Evolutionary conservation across 768 basidiomycete genomes (phyloP).

Genomic region (Tulasnella sp.): DNA sequence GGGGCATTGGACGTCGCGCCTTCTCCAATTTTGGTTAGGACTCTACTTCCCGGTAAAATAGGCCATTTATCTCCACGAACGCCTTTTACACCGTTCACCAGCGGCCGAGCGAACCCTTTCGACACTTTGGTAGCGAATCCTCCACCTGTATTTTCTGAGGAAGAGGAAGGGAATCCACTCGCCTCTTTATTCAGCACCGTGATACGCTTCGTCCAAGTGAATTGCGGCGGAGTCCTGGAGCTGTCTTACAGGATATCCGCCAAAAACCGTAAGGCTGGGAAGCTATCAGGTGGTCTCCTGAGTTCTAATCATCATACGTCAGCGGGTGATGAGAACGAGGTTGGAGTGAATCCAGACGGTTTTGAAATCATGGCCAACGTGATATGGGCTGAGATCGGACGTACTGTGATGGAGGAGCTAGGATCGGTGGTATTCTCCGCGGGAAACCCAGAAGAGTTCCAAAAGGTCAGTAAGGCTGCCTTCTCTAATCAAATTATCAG

Average conservation of each 20-base stretch:
- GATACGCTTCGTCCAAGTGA: constrained; percentile 67
- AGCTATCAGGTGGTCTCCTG: neutral
- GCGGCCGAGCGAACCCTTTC: constrained; percentile 29
- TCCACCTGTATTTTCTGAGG: constrained; percentile 43
- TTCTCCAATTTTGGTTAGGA: constrained; percentile 67
- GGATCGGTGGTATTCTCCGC: constrained; percentile 79
- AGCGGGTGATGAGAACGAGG: constrained; percentile 17
- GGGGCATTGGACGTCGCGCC: constrained; percentile 56
- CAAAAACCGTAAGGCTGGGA: constrained; percentile 12
- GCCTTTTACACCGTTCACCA: constrained; percentile 43
- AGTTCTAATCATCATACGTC: constrained; percentile 9
- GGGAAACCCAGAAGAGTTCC: constrained; percentile 81
- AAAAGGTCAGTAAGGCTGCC: constrained; percentile 44
- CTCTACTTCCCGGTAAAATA: constrained; percentile 42
- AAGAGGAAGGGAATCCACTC: constrained; percentile 51
- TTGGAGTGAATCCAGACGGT: constrained; percentile 25
- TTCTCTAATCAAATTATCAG: neutral
- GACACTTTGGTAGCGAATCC: constrained; percentile 19
- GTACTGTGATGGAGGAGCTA: constrained; percentile 72
- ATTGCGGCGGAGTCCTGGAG: constrained; percentile 63
- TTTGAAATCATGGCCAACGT: constrained; percentile 85
- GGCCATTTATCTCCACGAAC: constrained; percentile 43
- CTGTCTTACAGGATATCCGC: constrained; percentile 49
- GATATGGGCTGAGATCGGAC: constrained; percentile 76
- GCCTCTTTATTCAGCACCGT: constrained; percentile 71